phyloP scores from a whole-genome alignment of 2,329 filamentous ascomycete species.

The Trichocomaceae sp. region DNA sequence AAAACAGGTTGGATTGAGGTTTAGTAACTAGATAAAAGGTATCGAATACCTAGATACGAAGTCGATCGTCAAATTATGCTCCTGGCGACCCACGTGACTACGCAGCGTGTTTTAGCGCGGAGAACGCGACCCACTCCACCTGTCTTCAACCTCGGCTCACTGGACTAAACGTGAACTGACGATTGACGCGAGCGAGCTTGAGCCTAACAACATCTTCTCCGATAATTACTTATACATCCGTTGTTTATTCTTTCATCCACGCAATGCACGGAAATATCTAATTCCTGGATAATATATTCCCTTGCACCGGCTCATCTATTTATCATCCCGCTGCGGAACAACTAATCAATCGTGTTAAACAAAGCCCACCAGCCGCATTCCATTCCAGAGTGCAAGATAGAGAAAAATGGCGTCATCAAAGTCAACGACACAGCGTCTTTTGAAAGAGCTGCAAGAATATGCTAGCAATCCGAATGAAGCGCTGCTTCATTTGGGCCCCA shows the following conservation, averaged over 20 bases:
- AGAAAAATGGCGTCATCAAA: constrained; percentile 21
- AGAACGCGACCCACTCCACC: neutral
- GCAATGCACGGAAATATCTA: neutral
- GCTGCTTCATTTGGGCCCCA: constrained; percentile 51
- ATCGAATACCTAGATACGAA: too few species aligned
- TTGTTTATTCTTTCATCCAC: neutral
- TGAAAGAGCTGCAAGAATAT: constrained; percentile 56
- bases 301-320: neutral
- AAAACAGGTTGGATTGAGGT: too few species aligned
- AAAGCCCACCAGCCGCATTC: constrained; percentile 1
- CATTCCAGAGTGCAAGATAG: neutral
- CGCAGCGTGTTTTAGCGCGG: neutral
- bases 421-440: constrained; percentile 50
- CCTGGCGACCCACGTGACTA: neutral
- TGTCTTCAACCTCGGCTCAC: neutral
- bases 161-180: too few species aligned
- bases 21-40: too few species aligned
- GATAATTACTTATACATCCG: neutral
- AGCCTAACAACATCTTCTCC: neutral
- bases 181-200: too few species aligned
- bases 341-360: neutral
- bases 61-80: neutral
- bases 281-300: neutral
- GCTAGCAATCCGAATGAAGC: constrained; percentile 50
- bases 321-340: neutral